These are phyloP conservation scores for Chaetomium tenue DNA, from an alignment of 495 filamentous ascomycete genomes.

Conservation along the genomic window DNA sequence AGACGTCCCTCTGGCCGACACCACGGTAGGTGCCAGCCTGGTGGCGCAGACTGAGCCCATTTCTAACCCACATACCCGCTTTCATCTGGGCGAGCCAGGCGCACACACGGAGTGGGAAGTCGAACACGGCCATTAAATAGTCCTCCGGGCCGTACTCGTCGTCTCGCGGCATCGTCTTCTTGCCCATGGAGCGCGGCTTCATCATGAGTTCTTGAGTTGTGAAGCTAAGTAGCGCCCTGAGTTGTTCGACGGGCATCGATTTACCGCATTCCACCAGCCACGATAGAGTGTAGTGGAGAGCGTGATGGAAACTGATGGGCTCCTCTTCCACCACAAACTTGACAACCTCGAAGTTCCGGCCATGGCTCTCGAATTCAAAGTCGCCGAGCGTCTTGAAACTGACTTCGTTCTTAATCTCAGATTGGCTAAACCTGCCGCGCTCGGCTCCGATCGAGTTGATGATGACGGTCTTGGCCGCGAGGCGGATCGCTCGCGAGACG, in stretches of 20 bases:
- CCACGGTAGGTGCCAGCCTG: slow-evolving; percentile 91
- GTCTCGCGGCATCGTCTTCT: slow-evolving; percentile 50
- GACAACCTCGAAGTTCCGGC: slow-evolving; percentile 66
- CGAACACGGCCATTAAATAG: slow-evolving; percentile 81
- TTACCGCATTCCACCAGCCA: slow-evolving; percentile 94
- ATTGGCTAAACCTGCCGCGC: slow-evolving; percentile 76
- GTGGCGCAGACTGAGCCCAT: slow-evolving; percentile 90
- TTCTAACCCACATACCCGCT: slow-evolving; percentile 96
- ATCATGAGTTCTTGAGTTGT: slow-evolving; percentile 57
- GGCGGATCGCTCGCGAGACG: slow-evolving; percentile 69
- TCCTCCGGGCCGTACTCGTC: slow-evolving; percentile 62
- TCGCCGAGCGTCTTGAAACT: slow-evolving; percentile 72
- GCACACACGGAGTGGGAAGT: slow-evolving; percentile 88
- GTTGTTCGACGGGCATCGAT: slow-evolving; percentile 61
- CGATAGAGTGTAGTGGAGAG: slow-evolving; percentile 93
- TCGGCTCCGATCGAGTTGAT: slow-evolving; percentile 87
- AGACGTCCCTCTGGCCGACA: slow-evolving; percentile 81
- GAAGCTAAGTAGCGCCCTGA: slow-evolving; percentile 65
- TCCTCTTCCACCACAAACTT: slow-evolving; percentile 84
- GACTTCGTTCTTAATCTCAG: slow-evolving; percentile 82
- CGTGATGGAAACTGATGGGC: slow-evolving; percentile 96
- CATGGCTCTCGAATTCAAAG: slow-evolving; percentile 73
- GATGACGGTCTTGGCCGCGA: slow-evolving; percentile 73
- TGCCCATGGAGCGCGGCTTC: slow-evolving; percentile 55
- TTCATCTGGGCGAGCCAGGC: slow-evolving; percentile 98